Conservation (phyloP, 1,284 basidiomycete genomes). For the Pholiota adiposa region DNA sequence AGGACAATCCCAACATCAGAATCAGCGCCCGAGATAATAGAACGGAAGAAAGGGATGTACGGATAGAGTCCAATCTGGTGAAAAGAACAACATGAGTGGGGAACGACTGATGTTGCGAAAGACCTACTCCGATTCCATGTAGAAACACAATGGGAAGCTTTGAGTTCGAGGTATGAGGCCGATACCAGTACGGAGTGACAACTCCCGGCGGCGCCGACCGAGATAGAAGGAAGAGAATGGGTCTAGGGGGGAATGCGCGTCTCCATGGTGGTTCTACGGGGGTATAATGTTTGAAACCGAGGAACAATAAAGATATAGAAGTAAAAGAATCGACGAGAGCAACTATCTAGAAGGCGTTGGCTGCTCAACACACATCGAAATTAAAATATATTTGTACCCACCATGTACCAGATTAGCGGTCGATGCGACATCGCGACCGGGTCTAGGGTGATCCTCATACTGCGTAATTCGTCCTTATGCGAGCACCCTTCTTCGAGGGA, state of each 20-base stretch:
- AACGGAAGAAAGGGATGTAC: slow-evolving; percentile 54
- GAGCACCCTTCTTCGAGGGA: slow-evolving; percentile 15
- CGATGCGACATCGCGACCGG: slow-evolving; percentile 56
- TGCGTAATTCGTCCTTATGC: slow-evolving; percentile 31
- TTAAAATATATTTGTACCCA: slow-evolving; percentile 38
- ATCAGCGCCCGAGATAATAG: slow-evolving; percentile 30
- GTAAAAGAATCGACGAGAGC: slow-evolving; percentile 51
- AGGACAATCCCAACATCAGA: slow-evolving; percentile 58
- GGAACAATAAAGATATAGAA: slow-evolving; percentile 37
- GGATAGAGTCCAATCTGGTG: slow-evolving; percentile 60
- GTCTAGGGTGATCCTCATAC: slow-evolving; percentile 60
- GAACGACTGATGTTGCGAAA: neutral
- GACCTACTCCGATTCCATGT: slow-evolving; percentile 67
- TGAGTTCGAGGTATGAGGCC: neutral
- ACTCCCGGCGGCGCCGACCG: slow-evolving; percentile 35
- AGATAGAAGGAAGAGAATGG: slow-evolving; percentile 50
- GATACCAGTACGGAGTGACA: slow-evolving; percentile 61
- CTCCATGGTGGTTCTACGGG: slow-evolving; percentile 36
- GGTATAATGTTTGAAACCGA: slow-evolving; percentile 60
- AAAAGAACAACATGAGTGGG: neutral
- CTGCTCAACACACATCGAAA: neutral
- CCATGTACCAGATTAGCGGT: slow-evolving; percentile 66
- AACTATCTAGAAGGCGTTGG: slow-evolving; percentile 48
- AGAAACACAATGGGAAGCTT: slow-evolving; percentile 45
- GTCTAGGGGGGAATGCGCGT: slow-evolving; percentile 57